Evolutionary conservation across 2,329 filamentous ascomycete species (phyloP), one percentile per base, ranked within the genome.

Genomic region (Fusarium drepaniforme): DNA sequence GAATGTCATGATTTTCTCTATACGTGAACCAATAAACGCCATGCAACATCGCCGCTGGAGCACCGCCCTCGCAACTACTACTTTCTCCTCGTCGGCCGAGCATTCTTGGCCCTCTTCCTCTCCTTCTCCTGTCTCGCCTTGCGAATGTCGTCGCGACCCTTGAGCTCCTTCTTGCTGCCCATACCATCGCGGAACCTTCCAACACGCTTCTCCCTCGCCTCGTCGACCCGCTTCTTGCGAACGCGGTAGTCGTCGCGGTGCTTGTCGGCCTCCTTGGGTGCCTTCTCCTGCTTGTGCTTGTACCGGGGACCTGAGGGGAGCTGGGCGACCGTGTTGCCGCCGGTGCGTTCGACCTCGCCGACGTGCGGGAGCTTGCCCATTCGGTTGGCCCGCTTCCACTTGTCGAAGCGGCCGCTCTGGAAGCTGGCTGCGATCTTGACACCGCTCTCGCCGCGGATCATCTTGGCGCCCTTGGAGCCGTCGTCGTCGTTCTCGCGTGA

Each of bases 351-450:
- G 53, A 89, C 83, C 83, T 98, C 96, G 74, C 97, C 97, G 38
- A 96, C 93, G 51, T 93, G 90, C 12, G 96, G 96, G 80, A 97
- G 84, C 21, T 92, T 90, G 67, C 92, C 91, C 57, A 98, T 87
- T 75, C 94, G 93, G 85, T 98, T 94, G 23, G 93, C 91, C 81
- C 93, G 95, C 83, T 93, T 93, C 97, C 97, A 99, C 75, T 90
- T 91, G 81, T 98, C 96, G 86, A 97, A 99, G 56, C 96, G 92
- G 40, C 97, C 97, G 83, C 93, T 96, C 81, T 96, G 93, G 90
- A 99, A 98, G 70, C 90, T 93, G 56, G 97, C 95, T 2, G 97
- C 95, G 78, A 99, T 98, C 87, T 98, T 98, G 86, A 96, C 94
- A 65, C 97, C 97, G 80, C 91, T 94, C 85, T 99, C 97, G 79